phyloP scores from a whole-genome alignment of 176 grass and related monocot genomes.

The Zoysia japonica region DNA sequence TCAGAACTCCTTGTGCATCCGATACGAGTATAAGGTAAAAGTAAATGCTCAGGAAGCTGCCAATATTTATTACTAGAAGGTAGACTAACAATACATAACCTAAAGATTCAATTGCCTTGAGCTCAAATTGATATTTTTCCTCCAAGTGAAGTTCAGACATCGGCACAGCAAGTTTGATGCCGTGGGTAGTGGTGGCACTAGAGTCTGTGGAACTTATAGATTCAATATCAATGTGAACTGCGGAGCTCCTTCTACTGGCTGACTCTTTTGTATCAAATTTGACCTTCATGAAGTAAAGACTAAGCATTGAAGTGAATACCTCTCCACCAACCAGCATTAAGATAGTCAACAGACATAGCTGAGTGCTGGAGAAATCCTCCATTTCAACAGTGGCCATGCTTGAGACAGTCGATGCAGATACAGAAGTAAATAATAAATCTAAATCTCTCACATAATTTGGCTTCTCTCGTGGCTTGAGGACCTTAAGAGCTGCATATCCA shows the following conservation, averaged over 20 bases:
- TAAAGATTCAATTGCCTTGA: slow-evolving; percentile 47
- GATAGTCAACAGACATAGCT: slow-evolving; percentile 63
- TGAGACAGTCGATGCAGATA: slow-evolving; percentile 76
- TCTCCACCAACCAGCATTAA: slow-evolving; percentile 71
- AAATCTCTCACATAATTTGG: slow-evolving; percentile 28
- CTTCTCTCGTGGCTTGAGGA: slow-evolving; percentile 41
- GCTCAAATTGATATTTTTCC: slow-evolving; percentile 34
- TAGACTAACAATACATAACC: slow-evolving; percentile 50
- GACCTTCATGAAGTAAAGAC: slow-evolving; percentile 49
- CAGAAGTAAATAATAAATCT: slow-evolving; percentile 62
- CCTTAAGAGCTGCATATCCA: slow-evolving; percentile 61
- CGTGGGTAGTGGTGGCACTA: not conserved
- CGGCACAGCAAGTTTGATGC: not conserved
- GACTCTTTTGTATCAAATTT: slow-evolving; percentile 38
- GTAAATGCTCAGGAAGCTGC: slow-evolving; percentile 50
- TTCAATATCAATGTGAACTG: slow-evolving; percentile 42
- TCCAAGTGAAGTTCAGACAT: not conserved
- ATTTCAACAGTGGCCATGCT: slow-evolving; percentile 84
- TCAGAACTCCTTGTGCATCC: slow-evolving; percentile 50
- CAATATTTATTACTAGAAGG: slow-evolving; percentile 46
- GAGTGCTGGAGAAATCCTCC: slow-evolving; percentile 62
- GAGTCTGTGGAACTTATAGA: slow-evolving; percentile 24
- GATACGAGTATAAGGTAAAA: slow-evolving; percentile 56
- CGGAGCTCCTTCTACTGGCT: slow-evolving; percentile 27
- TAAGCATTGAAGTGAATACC: slow-evolving; percentile 71